Conservation (phyloP, 371 early-diverging fungal species). For the Mucor sp. region DNA sequence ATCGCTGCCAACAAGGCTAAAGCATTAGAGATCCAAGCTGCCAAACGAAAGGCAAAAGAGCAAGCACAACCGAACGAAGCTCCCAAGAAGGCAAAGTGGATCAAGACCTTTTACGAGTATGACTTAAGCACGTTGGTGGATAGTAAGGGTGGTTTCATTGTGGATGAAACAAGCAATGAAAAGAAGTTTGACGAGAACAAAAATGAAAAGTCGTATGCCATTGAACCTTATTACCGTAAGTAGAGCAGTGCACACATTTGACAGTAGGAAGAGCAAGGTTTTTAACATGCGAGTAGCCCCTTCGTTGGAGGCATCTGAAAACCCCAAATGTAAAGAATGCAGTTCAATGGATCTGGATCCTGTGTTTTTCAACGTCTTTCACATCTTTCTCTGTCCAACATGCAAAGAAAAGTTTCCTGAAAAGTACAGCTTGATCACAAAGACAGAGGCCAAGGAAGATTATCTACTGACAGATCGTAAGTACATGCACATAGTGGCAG, state of each 20-base stretch:
- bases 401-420: conserved; percentile 81
- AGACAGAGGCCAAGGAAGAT: conserved; percentile 90
- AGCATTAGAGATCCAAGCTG: conserved; percentile 23
- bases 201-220: conserved; percentile 13
- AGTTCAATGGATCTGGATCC: conserved; percentile 77
- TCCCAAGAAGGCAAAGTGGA: conserved; percentile 23
- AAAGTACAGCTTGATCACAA: conserved; percentile 90
- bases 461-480: conserved; percentile 89
- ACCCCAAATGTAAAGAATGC: conserved; percentile 80
- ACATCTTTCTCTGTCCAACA: conserved; percentile 68
- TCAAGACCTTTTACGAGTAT: conserved; percentile 64
- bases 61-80: background rate
- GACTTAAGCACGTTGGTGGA: conserved; percentile 80
- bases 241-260: background rate
- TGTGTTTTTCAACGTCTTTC: conserved; percentile 69
- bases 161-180: conserved; percentile 51
- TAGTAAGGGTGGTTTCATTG: conserved; percentile 84
- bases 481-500: background rate
- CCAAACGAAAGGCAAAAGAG: conserved; percentile 14
- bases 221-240: conserved; percentile 58
- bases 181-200: conserved; percentile 18
- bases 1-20: conserved; percentile 24
- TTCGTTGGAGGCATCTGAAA: conserved; percentile 60
- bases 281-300: conserved; percentile 43
- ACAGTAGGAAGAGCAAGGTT: background rate